These are phyloP conservation scores for Populus tomentosa DNA, from an alignment of 441 rosid species.

Conservation along the genomic window DNA sequence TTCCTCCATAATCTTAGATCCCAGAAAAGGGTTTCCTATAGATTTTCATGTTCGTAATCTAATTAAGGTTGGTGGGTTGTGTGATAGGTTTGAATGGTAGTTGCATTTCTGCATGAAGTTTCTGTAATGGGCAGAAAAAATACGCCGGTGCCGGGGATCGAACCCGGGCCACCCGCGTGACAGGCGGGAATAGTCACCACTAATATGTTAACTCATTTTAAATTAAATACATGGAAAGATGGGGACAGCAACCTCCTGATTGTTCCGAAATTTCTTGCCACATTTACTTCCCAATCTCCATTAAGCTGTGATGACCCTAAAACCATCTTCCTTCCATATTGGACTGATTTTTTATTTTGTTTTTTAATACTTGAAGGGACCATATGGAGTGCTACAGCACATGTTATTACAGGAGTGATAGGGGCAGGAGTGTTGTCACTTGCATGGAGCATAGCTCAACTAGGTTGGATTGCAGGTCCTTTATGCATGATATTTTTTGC, in stretches of 20 bases:
- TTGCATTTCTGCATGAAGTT: neutral
- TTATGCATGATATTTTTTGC: slow-evolving; percentile 23
- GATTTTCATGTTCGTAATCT: neutral
- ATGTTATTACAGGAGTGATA: neutral
- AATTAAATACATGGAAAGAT: too few species aligned
- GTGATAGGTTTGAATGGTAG: neutral
- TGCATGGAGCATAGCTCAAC: neutral
- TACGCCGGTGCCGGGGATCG: neutral
- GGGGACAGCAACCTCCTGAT: too few species aligned
- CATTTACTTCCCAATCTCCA: neutral
- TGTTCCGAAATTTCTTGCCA: too few species aligned
- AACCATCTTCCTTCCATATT: neutral
- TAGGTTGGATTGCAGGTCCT: neutral
- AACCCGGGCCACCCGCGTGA: neutral
- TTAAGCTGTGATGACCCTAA: neutral
- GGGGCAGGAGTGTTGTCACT: neutral
- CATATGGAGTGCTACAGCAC: neutral
- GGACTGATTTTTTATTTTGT: neutral
- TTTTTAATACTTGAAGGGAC: neutral
- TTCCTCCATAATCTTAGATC: neutral
- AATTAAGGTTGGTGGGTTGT: neutral
- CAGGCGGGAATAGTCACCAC: neutral
- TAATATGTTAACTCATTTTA: neutral
- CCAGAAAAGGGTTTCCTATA: neutral
- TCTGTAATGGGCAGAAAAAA: neutral